Base-by-base conservation (phyloP, 225 moss, liverwort and hornwort genomes). In the Sphagnum tenellum region DNA sequence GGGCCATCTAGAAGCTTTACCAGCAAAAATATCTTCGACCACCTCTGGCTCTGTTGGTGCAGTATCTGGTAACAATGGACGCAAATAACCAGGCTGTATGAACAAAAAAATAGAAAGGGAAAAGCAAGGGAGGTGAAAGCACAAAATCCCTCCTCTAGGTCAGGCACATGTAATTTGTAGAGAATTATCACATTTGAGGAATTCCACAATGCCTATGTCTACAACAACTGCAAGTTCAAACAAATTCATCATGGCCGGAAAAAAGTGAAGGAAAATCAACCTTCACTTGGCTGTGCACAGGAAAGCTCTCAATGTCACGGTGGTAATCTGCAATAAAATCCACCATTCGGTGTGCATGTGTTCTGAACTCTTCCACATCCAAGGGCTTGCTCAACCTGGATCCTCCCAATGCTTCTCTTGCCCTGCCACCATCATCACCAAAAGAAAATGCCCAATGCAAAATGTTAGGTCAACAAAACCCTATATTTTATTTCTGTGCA, bases 301-400 rank as follows among this genome's bases (percentile, higher is more conserved):
- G 88, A 53, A 78, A 86, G 1, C 5, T 72, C 48, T 83, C 88
- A 58, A 94, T 74, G 64, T 86, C 80, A 12, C 78, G 81, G 66
- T 85, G 70, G 48, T 91, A 94, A 73, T 94, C 90, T 9, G 91
- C 94, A 44, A 91, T 77, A 65, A 94, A 94, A 56, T 94, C 94
- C 69, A 89, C 94, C 90, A 90, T 94, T 73, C 71, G 74, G 68
- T 94, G 87, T 6, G 78, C 87, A 66, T 78, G 77, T 48, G 67
- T 73, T 46, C 90, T 67, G 14, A 90, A 89, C 70, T 94, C 90
- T 14, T 89, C 87, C 9, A 52, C 76, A 57, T 94, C 78, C 9
- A 78, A 72, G 8, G 85, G 73, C 53, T 78, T 78, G 75, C 71
- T 76, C 56, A 86, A 68, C 51, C 65, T 12, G 46, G 75, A 72